Percentiles rank a stretch among this genome's conserved stretches.
Evolutionary conservation across 768 basidiomycete species (phyloP).

Genomic region (Punctularia strigosozonata): DNA sequence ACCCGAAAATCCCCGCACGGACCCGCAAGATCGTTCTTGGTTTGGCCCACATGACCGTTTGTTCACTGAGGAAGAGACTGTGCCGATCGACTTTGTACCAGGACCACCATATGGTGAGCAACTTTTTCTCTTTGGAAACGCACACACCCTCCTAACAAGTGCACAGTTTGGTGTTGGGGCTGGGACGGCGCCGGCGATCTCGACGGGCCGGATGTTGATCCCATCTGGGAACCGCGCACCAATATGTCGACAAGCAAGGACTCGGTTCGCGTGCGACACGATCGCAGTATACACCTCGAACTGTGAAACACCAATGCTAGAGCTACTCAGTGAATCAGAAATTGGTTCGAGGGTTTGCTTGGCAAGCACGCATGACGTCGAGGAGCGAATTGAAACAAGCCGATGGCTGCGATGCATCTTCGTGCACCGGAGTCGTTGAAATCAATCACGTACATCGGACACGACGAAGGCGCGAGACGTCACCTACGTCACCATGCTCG

Average conservation of each 20-base stretch:
- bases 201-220: conserved; percentile 95
- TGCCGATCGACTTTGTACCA: conserved; percentile 60
- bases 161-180: conserved; percentile 96
- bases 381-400: too few relatives aligned
- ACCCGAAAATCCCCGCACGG: conserved; percentile 90
- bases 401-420: too few relatives aligned
- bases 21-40: conserved; percentile 97
- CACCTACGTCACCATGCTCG: too few relatives aligned
- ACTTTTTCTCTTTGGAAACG: conserved; percentile 3
- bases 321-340: too few relatives aligned
- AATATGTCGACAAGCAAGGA: conserved; percentile 45
- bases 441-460: too few relatives aligned
- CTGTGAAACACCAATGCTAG: too few relatives aligned
- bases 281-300: conserved; percentile 38
- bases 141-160: neutral
- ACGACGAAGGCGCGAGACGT: too few relatives aligned
- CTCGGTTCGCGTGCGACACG: conserved; percentile 62
- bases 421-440: too few relatives aligned
- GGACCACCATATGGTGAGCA: conserved; percentile 82
- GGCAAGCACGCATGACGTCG: too few relatives aligned
- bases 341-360: too few relatives aligned
- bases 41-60: conserved; percentile 94
- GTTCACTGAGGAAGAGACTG: conserved; percentile 81
- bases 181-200: conserved; percentile 99
- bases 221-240: conserved; percentile 86